A percentile compares a stretch with the other conserved stretches of the same genome.
phyloP scores from a whole-genome alignment of 2,329 filamentous ascomycete genomes.

The Colletotrichum abscissum region DNA sequence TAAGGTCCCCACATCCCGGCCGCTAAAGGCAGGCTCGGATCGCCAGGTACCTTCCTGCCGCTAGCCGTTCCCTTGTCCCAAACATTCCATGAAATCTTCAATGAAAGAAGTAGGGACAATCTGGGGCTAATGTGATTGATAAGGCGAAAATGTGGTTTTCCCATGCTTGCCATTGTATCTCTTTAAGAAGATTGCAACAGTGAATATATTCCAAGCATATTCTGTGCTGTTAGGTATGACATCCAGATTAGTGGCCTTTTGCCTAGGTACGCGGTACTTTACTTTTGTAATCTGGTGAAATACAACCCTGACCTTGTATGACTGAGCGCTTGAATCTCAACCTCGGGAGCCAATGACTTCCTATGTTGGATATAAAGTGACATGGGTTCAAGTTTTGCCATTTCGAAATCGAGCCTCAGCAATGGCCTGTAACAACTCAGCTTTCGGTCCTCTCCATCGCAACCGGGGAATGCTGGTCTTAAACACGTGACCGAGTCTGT shows the following conservation, averaged over 20 bases:
- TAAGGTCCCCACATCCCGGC: conserved; percentile 31
- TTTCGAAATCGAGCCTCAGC: neutral
- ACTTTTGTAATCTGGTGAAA: neutral
- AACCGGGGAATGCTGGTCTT: neutral
- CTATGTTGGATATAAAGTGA: neutral
- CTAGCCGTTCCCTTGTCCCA: neutral
- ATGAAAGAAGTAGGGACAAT: neutral
- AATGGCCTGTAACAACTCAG: neutral
- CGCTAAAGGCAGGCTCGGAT: conserved; percentile 19
- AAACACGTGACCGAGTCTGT: conserved; percentile 29
- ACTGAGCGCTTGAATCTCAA: neutral
- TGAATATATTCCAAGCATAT: neutral
- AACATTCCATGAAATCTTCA: neutral
- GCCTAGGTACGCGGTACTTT: too few species aligned
- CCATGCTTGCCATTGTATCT: neutral
- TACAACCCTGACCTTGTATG: neutral
- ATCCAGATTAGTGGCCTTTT: neutral
- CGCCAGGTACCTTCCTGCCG: conserved; percentile 9
- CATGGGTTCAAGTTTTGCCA: neutral
- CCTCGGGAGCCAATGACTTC: neutral
- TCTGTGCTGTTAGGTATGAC: neutral
- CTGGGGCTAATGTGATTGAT: neutral
- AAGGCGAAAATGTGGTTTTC: neutral
- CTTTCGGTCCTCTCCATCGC: neutral
- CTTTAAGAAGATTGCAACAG: neutral